phyloP scores from a whole-genome alignment of 805 yeast species.

The Sugiyamaella boreocaroliniensis region DNA sequence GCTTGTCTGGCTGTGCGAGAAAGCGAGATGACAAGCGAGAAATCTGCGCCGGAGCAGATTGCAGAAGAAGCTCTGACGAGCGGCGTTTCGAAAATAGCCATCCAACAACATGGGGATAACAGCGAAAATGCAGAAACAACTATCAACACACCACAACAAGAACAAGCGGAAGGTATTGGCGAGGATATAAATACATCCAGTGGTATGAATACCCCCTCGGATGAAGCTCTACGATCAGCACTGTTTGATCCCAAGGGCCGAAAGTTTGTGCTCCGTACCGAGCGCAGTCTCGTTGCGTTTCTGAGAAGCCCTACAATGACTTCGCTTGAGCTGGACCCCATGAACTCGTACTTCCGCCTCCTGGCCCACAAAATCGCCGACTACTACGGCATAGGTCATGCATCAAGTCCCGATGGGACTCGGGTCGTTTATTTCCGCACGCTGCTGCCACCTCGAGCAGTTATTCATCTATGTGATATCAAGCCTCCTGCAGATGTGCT shows the following conservation, averaged over 20 bases:
- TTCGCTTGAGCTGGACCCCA: slow-evolving; percentile 42
- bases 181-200: no score
- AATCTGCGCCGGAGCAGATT: no score
- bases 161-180: no score
- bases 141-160: no score
- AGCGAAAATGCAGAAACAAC: no score
- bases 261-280: slow-evolving; percentile 44
- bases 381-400: slow-evolving; percentile 56
- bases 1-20: no score
- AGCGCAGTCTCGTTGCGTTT: slow-evolving; percentile 42
- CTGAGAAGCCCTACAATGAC: slow-evolving; percentile 36
- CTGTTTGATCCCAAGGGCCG: slow-evolving; percentile 43
- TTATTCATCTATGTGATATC: slow-evolving; percentile 8
- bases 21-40: no score
- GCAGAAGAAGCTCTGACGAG: no score
- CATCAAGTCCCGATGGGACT: slow-evolving; percentile 43
- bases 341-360: slow-evolving; percentile 64
- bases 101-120: no score
- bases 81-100: no score
- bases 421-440: slow-evolving; percentile 40
- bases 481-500: not conserved
- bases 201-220: slow-evolving; percentile 1
- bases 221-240: slow-evolving; percentile 35
- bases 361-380: slow-evolving; percentile 66
- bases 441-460: not conserved